Evolutionary conservation across 2,329 filamentous ascomycete species (phyloP).

Genomic region (Sporothrix dimorphospora): DNA sequence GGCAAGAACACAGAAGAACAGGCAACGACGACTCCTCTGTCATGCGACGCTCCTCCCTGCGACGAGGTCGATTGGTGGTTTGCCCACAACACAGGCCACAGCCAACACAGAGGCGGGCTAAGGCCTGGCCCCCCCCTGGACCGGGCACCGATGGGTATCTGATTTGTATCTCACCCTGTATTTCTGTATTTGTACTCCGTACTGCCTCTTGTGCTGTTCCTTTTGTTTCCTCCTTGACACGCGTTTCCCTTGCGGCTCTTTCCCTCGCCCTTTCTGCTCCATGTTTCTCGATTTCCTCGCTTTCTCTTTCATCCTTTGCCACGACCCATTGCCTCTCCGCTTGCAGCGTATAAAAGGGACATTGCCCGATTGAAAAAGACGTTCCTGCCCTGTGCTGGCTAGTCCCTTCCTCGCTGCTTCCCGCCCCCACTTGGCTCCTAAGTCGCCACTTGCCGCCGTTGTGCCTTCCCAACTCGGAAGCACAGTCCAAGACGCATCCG

Average conservation of each 20-base stretch:
- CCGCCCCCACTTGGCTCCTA: constrained; percentile 23
- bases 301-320: neutral
- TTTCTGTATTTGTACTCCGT: neutral
- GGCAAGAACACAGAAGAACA: constrained; percentile 33
- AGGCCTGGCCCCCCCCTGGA: neutral
- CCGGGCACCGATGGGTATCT: neutral
- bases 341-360: neutral
- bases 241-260: neutral
- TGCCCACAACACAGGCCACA: constrained; percentile 20
- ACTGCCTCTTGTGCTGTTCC: neutral
- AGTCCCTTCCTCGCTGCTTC: constrained; percentile 13
- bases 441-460: constrained; percentile 29
- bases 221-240: neutral
- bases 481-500: constrained; percentile 12
- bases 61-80: constrained; percentile 17
- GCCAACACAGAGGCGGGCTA: neutral
- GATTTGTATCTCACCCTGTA: neutral
- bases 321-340: neutral
- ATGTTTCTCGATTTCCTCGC: neutral
- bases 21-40: constrained; percentile 32
- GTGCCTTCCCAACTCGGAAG: constrained; percentile 33
- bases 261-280: neutral
- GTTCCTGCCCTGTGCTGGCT: neutral
- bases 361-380: neutral
- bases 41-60: constrained; percentile 32